Conservation (phyloP, 2,329 filamentous ascomycete species). For the Neofusicoccum cordaticola region DNA sequence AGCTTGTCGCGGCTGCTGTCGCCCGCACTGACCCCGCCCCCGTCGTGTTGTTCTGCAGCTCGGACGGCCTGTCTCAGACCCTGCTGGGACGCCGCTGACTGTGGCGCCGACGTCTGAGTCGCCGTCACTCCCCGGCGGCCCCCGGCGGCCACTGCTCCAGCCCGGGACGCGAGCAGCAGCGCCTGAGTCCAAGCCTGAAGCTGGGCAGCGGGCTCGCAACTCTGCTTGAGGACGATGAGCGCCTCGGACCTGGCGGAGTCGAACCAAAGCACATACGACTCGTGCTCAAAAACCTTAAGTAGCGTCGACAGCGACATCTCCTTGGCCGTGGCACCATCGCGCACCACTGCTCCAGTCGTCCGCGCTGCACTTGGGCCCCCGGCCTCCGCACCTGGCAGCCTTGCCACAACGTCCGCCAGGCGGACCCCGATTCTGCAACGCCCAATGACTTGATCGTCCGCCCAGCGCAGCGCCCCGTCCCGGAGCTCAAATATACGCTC, state of each 20-base stretch:
- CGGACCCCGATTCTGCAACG: slow-evolving; percentile 54
- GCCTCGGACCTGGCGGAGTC: slow-evolving; percentile 42
- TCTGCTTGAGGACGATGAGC: slow-evolving; percentile 64
- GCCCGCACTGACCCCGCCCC: neutral
- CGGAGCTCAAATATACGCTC: slow-evolving; percentile 58
- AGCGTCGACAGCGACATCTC: slow-evolving; percentile 44
- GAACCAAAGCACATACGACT: slow-evolving; percentile 63
- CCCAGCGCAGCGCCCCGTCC: slow-evolving; percentile 64
- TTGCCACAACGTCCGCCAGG: slow-evolving; percentile 35
- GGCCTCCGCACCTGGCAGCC: slow-evolving; percentile 18
- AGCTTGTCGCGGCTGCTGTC: neutral
- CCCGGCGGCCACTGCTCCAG: neutral
- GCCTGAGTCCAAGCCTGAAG: slow-evolving; percentile 64
- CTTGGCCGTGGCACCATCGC: neutral
- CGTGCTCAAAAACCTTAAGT: slow-evolving; percentile 49
- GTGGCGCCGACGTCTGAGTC: neutral
- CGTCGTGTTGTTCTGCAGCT: neutral
- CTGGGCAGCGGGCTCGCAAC: slow-evolving; percentile 49
- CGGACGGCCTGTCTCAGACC: neutral
- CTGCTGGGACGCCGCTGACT: slow-evolving; percentile 5
- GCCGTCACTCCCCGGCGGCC: neutral
- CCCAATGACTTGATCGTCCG: slow-evolving; percentile 47
- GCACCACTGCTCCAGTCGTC: slow-evolving; percentile 5
- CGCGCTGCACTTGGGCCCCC: neutral
- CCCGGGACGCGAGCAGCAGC: slow-evolving; percentile 44